Percentiles rank a stretch among this genome's conserved stretches.
Evolutionary conservation across 805 yeast genomes (phyloP).

Genomic region (Nakazawaea ishiwadae): DNA sequence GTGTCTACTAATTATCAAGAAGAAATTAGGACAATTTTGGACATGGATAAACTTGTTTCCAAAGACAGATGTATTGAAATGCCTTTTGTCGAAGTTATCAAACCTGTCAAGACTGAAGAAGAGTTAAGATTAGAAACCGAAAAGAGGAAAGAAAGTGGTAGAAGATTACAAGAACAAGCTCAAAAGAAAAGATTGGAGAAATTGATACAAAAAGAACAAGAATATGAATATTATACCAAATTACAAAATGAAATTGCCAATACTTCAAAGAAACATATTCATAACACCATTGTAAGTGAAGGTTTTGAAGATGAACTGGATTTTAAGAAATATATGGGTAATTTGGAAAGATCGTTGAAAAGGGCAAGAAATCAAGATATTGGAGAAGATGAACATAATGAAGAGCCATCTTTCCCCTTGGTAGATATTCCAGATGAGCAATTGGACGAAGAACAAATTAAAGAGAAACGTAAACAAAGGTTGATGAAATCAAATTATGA

Average conservation of each 20-base stretch:
- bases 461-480: slow-evolving; percentile 82
- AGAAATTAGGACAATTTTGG: slow-evolving; percentile 55
- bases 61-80: slow-evolving; percentile 81
- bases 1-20: slow-evolving; percentile 62
- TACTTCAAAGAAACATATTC: slow-evolving; percentile 48
- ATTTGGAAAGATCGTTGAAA: slow-evolving; percentile 65
- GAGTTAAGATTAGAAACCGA: slow-evolving; percentile 75
- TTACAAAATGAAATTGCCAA: slow-evolving; percentile 47
- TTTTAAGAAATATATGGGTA: slow-evolving; percentile 58
- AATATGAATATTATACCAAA: slow-evolving; percentile 62
- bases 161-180: slow-evolving; percentile 89
- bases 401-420: slow-evolving; percentile 62
- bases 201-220: slow-evolving; percentile 74
- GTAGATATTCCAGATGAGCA: slow-evolving; percentile 83
- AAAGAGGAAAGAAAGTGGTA: slow-evolving; percentile 79
- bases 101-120: slow-evolving; percentile 75
- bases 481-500: slow-evolving; percentile 83
- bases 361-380: slow-evolving; percentile 61
- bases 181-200: slow-evolving; percentile 79
- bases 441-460: slow-evolving; percentile 70
- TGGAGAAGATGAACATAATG: slow-evolving; percentile 48
- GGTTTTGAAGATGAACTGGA: slow-evolving; percentile 77
- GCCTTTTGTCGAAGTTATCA: slow-evolving; percentile 63
- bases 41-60: slow-evolving; percentile 56
- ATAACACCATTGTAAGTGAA: slow-evolving; percentile 56